Percentiles rank a stretch among this genome's conserved stretches.
Conservation (phyloP, 106 monocot genomes). For the Ottelia alismoides region DNA sequence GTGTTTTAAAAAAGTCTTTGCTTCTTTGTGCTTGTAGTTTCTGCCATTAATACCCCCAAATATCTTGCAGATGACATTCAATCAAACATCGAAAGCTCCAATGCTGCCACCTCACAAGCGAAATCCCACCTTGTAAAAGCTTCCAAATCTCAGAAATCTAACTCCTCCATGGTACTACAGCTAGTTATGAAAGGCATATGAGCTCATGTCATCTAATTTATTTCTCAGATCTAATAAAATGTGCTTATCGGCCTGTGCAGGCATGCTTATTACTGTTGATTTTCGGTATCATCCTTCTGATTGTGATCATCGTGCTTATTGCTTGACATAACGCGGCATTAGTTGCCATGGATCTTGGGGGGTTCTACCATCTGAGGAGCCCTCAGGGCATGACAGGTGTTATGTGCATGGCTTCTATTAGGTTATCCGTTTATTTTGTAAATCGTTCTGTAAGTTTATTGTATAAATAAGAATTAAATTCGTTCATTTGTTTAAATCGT, state of each 20-base stretch:
- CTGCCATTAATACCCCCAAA: neutral
- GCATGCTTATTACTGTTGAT: conserved; percentile 78
- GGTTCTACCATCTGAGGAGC: too few species aligned
- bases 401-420: too few species aligned
- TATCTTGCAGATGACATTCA: conserved; percentile 68
- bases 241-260: conserved; percentile 17
- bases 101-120: conserved; percentile 39
- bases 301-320: conserved; percentile 55
- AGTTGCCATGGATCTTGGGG: too few species aligned
- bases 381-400: too few species aligned
- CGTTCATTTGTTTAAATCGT: too few species aligned
- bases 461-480: too few species aligned
- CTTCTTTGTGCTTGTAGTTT: neutral
- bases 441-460: too few species aligned
- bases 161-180: conserved; percentile 59
- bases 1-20: neutral
- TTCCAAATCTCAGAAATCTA: conserved; percentile 64
- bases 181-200: neutral
- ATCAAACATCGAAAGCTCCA: conserved; percentile 54
- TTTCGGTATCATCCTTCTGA: conserved; percentile 61
- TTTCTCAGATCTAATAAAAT: conserved; percentile 1
- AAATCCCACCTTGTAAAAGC: conserved; percentile 59
- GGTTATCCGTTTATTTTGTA: too few species aligned
- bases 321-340: too few species aligned
- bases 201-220: neutral